Conservation (phyloP, 1,284 basidiomycete species). For the Schizopora paradoxa region DNA sequence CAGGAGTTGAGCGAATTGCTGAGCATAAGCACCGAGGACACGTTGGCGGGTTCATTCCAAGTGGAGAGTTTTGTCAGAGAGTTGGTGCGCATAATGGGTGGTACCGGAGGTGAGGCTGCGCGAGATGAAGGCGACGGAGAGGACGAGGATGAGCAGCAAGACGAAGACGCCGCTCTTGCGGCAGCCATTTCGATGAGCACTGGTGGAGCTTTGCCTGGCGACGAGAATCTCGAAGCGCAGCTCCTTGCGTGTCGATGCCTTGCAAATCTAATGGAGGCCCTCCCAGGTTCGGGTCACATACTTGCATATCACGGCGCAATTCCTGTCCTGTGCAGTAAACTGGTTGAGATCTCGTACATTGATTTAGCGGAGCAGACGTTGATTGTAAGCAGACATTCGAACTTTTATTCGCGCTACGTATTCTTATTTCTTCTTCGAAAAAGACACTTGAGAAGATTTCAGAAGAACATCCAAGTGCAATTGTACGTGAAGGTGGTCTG, state of each 20-base stretch:
- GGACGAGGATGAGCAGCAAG: slow-evolving; percentile 53
- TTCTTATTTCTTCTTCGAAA: slow-evolving; percentile 25
- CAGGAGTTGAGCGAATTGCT: slow-evolving; percentile 94
- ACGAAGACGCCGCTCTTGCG: slow-evolving; percentile 82
- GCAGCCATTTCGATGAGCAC: slow-evolving; percentile 76
- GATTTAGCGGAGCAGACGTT: slow-evolving; percentile 95
- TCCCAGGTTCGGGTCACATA: slow-evolving; percentile 90
- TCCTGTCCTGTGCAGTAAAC: slow-evolving; percentile 89
- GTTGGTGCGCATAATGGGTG: slow-evolving; percentile 88
- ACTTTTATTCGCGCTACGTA: slow-evolving; percentile 12
- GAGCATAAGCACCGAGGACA: slow-evolving; percentile 96
- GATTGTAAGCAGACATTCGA: slow-evolving; percentile 60
- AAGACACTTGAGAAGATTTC: slow-evolving; percentile 97
- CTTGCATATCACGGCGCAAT: slow-evolving; percentile 95
- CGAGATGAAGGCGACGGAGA: slow-evolving; percentile 50
- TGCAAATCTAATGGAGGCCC: slow-evolving; percentile 94
- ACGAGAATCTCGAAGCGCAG: slow-evolving; percentile 87
- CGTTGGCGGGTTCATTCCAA: slow-evolving; percentile 90
- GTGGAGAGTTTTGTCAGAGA: slow-evolving; percentile 91
- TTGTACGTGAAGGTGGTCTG: slow-evolving; percentile 90
- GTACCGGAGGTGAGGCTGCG: slow-evolving; percentile 54
- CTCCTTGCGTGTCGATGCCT: slow-evolving; percentile 91
- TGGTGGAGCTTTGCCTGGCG: slow-evolving; percentile 62
- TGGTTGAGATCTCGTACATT: slow-evolving; percentile 94
- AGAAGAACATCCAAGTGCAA: slow-evolving; percentile 90